Conservation (phyloP, 495 filamentous ascomycete genomes). For the Acidomyces sp. region DNA sequence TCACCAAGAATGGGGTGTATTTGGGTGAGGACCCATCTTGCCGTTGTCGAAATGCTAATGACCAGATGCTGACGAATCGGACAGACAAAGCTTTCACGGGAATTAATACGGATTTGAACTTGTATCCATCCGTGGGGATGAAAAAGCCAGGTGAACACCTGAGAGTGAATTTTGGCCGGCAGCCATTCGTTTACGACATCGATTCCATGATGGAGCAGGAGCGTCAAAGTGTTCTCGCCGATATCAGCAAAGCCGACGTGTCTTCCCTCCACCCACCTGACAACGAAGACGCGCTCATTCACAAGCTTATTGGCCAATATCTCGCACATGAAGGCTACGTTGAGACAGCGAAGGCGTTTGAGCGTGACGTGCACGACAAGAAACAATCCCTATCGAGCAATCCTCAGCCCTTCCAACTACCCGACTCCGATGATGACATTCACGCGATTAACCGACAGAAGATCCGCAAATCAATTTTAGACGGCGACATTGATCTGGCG, state of each 20-base stretch:
- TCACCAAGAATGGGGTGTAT: conserved; percentile 81
- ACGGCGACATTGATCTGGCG: conserved; percentile 86
- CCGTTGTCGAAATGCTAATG: neutral
- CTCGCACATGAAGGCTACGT: conserved; percentile 92
- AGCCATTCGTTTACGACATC: conserved; percentile 83
- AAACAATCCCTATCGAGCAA: conserved; percentile 42
- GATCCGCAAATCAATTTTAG: conserved; percentile 77
- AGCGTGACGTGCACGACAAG: conserved; percentile 50
- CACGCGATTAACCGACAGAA: conserved; percentile 78
- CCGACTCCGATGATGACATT: conserved; percentile 72
- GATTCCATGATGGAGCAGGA: conserved; percentile 71
- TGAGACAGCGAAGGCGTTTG: conserved; percentile 84
- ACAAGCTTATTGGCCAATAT: conserved; percentile 74
- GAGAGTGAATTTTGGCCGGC: conserved; percentile 82
- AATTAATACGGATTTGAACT: conserved; percentile 49
- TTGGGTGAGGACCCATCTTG: conserved; percentile 44
- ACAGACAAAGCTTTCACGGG: conserved; percentile 74
- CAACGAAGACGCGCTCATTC: conserved; percentile 65
- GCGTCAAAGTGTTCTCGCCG: conserved; percentile 42
- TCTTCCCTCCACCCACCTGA: conserved; percentile 50
- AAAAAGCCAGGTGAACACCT: conserved; percentile 78
- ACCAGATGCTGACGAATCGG: conserved; percentile 8
- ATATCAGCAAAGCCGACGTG: conserved; percentile 41
- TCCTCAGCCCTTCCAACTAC: conserved; percentile 40
- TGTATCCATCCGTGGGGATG: conserved; percentile 88